Conservation (phyloP, 768 basidiomycete species). For the Leccinum longicurvipes region DNA sequence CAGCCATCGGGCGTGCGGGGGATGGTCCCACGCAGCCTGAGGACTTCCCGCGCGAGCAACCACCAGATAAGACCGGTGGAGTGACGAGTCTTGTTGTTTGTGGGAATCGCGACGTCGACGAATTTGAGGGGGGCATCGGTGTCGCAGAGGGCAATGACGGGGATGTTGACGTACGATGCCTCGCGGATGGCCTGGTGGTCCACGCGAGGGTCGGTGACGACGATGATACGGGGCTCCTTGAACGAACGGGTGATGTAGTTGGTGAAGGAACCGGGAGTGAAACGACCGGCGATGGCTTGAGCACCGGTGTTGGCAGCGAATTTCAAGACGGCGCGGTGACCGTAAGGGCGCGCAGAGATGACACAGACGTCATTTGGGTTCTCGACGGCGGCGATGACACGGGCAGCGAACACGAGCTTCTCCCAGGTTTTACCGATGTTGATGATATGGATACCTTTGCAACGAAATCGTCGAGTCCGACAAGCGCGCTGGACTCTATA, state of each 20-base stretch:
- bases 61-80: conserved; percentile 97
- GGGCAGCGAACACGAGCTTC: conserved; percentile 96
- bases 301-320: conserved; percentile 97
- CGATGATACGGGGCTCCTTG: conserved; percentile 98
- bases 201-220: conserved; percentile 98
- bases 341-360: conserved; percentile 97
- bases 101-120: conserved; percentile 97
- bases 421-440: conserved; percentile 99
- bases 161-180: conserved; percentile 99
- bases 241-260: conserved; percentile 99
- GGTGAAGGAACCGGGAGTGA: conserved; percentile 98
- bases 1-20: conserved; percentile 90
- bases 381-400: conserved; percentile 95
- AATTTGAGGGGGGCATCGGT: conserved; percentile 97
- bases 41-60: conserved; percentile 95
- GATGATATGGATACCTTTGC: conserved; percentile 86
- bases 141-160: conserved; percentile 98
- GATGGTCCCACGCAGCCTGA: conserved; percentile 92
- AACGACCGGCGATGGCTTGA: conserved; percentile 97
- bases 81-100: conserved; percentile 99
- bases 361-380: conserved; percentile 98
- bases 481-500: conserved; percentile 4
- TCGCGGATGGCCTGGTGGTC: conserved; percentile 99
- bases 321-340: conserved; percentile 99
- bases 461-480: conserved; percentile 7